Base-by-base conservation (phyloP, 495 filamentous ascomycete genomes). In the Barbatosphaeria neglecta region DNA sequence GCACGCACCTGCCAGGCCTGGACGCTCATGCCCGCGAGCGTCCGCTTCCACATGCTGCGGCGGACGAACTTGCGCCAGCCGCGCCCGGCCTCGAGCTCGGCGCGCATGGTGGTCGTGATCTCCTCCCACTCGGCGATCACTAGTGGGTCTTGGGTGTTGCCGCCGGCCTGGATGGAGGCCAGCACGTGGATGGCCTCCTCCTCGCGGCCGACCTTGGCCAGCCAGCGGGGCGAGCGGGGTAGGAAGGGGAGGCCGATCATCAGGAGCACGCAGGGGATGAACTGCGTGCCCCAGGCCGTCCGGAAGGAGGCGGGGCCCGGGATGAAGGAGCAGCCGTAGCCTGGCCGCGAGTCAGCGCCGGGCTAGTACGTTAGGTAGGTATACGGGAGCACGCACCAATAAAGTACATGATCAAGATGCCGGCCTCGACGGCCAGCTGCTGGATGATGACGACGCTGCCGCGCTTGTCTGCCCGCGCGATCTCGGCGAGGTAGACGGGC, bases 401-500 rank as follows among this genome's bases (percentile, higher is more conserved):
- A 19, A 67, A 65, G 54, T 67, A 65, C 64, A 65, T 62, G 51
- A 70, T 66, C 33, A 77, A 50, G 46, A 76, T 75, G 41, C 82
- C 82, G 70, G 77, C 83, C 67, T 84, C 82, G 42, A 89, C 86
- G 20, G 84, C 80, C 51, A 81, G 75, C 61, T 87, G 84, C 51
- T 87, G 83, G 48, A 86, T 84, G 37, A 82, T 76, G 42, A 87
- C 78, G 41, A 89, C 74, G 0, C 75, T 77, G 25, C 84, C 84
- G 20, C 76, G 70, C 60, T 81, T 80, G 31, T 78, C 74, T 19
- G 78, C 76, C 42, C 77, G 77, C 5, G 83, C 76, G 31, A 87
- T 76, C 56, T 89, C 83, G 37, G 82, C 82, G 3, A 87, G 72
- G 61, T 87, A 89, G n/a, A 88, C 84, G n/a, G 80, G 82, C 0